phyloP scores from a whole-genome alignment of 2,329 filamentous ascomycete genomes.

The Acephala macrosclerotiorum region DNA sequence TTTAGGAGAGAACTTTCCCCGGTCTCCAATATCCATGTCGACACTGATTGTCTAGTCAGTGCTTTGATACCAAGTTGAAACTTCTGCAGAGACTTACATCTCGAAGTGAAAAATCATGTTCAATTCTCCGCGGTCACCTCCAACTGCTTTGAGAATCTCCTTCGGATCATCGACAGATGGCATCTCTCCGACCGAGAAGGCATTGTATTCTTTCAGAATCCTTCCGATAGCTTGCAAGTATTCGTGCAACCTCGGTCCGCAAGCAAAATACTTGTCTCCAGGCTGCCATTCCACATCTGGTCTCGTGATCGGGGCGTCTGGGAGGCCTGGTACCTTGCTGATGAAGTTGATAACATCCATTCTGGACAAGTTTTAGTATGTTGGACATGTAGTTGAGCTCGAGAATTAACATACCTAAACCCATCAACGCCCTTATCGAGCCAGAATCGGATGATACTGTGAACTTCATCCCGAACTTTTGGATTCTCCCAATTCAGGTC shows the following conservation, averaged over 20 bases:
- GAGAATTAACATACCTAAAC: conserved; percentile 51
- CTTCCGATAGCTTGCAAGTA: conserved; percentile 55
- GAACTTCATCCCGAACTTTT: conserved; percentile 70
- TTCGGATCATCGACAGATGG: conserved; percentile 52
- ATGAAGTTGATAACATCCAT: conserved; percentile 76
- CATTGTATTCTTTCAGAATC: conserved; percentile 55
- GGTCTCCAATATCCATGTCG: conserved; percentile 55
- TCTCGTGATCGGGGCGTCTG: conserved; percentile 55
- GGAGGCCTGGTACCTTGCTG: conserved; percentile 64
- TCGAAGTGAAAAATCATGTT: conserved; percentile 81
- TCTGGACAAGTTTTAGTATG: conserved; percentile 39
- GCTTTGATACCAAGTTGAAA: too few relatives aligned
- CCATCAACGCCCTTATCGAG: conserved; percentile 65
- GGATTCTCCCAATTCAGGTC: conserved; percentile 81
- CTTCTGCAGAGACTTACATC: conserved; percentile 49
- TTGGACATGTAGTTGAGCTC: not conserved
- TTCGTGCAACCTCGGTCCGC: conserved; percentile 67
- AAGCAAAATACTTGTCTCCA: conserved; percentile 55
- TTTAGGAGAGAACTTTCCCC: conserved; percentile 55
- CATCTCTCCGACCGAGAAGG: conserved; percentile 61
- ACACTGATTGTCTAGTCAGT: conserved; percentile 45
- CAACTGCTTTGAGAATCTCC: conserved; percentile 61
- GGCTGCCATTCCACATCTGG: conserved; percentile 56
- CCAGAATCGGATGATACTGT: conserved; percentile 78
- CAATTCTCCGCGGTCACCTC: conserved; percentile 63